Evolutionary conservation across 805 yeast species (phyloP), one percentile per base, ranked within the genome.

Genomic region (Candida mattraensis): DNA sequence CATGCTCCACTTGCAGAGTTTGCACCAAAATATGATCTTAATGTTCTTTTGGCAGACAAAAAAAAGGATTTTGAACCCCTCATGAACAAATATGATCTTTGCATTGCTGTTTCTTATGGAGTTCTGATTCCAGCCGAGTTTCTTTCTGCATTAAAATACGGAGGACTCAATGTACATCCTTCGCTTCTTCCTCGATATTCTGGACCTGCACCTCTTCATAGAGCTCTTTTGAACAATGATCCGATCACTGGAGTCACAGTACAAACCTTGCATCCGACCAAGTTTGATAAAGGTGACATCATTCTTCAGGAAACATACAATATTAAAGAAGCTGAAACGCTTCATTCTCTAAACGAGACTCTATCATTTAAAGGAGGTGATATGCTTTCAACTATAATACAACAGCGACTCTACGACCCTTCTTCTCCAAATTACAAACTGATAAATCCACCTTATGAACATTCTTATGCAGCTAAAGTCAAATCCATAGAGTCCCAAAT

Each of bases 81-180:
- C 19, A 40, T 45, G 0, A 30, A 55, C 2, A 37, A 56, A 2
- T 81, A 72, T 56, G 75, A 83, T 44, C 54, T 88, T 45, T 82
- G 88, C 1, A 69, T 93, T n/a, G 97, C 98, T 0, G 97, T 88
- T 1, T 87, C 97, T 0, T 93, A 79, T 57, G 99, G 98, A 0
- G 69, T 70, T 33, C 64, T 91, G 28, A 87, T 93, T 4, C 97
- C 98, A 0, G 63, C 61, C 0, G 39, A 56, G 2, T 76, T 87
- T 45, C 58, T 93, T 2, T 32, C 52, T 0, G 32, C 56, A 0
- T 61, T 80, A 14, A 56, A 58, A 9, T 76, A 58, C 51, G 87
- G 89, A 4, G 94, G 97, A 0, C 54, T 93, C 18, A 93, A 93
- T 54, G 87, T 93, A 1, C 99, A 93, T 56, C 99, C 99, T 0